Percentiles rank a stretch among this genome's conserved stretches.
Evolutionary conservation across 192 early-diverging fungal species (phyloP).

Genomic region (Piromyces sp.): DNA sequence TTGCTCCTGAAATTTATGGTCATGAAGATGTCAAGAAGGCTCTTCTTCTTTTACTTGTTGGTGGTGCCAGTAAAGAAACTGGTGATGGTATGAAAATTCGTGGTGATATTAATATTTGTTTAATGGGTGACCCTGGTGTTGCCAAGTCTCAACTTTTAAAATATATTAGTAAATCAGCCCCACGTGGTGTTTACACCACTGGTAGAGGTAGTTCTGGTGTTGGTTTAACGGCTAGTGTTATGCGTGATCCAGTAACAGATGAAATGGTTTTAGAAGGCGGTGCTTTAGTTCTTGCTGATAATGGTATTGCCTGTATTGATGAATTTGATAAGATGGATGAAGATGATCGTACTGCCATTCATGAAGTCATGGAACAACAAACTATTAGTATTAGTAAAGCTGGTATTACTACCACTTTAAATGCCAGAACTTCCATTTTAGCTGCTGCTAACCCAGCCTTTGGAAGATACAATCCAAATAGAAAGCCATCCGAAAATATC

Average conservation of each 20-base stretch:
- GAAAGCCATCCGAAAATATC: slow-evolving; percentile 82
- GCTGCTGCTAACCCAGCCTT: slow-evolving; percentile 95
- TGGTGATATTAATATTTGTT: slow-evolving; percentile 89
- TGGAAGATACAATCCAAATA: slow-evolving; percentile 72
- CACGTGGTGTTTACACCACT: slow-evolving; percentile 91
- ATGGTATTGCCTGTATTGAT: slow-evolving; percentile 96
- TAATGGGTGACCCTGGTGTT: slow-evolving; percentile 98
- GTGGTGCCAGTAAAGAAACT: slow-evolving; percentile 57
- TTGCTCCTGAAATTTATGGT: slow-evolving; percentile 82
- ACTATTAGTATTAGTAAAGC: slow-evolving; percentile 95
- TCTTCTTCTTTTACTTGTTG: slow-evolving; percentile 69
- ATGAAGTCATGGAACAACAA: slow-evolving; percentile 99
- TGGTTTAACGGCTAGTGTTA: slow-evolving; percentile 86
- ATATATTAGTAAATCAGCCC: slow-evolving; percentile 82
- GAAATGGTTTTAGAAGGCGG: slow-evolving; percentile 97
- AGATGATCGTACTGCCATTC: slow-evolving; percentile 84
- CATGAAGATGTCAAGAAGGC: slow-evolving; percentile 86
- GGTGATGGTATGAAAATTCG: slow-evolving; percentile 90
- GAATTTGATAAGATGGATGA: slow-evolving; percentile 99
- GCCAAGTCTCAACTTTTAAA: slow-evolving; percentile 95
- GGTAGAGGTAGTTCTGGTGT: slow-evolving; percentile 89
- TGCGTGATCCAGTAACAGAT: slow-evolving; percentile 77
- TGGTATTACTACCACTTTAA: slow-evolving; percentile 92
- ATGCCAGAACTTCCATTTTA: slow-evolving; percentile 84
- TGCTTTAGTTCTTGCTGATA: slow-evolving; percentile 90